A percentile compares a stretch with the other conserved stretches of the same genome.
These are phyloP conservation scores for Pestalotiopsis fici DNA, from an alignment of 2,329 filamentous ascomycete genomes.

Conservation along the genomic window DNA sequence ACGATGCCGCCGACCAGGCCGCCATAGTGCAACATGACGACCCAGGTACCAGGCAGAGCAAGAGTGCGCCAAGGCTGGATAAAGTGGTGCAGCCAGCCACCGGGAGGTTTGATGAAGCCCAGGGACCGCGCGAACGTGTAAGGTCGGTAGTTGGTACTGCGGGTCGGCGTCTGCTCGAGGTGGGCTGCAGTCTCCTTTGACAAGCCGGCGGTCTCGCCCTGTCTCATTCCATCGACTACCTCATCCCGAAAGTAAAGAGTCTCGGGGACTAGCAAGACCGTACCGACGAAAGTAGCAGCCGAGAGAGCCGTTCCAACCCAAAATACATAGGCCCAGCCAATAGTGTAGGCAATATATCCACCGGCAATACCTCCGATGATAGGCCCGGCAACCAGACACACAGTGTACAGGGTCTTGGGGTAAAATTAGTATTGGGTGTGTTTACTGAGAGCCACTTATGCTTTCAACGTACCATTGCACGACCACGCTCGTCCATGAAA, in stretches of 20 bases:
- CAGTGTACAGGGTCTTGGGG: conserved; percentile 27
- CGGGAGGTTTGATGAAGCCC: conserved; percentile 19
- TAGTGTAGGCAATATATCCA: conserved; percentile 33
- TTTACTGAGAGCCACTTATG: background rate
- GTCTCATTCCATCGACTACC: too few species aligned
- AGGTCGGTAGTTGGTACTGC: background rate
- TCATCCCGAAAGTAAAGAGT: conserved; percentile 27
- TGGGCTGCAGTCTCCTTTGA: background rate
- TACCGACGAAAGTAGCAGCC: conserved; percentile 21
- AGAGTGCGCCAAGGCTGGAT: conserved; percentile 29
- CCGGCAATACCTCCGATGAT: conserved; percentile 34
- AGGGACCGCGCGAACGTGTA: conserved; percentile 31
- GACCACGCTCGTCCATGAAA: conserved; percentile 34
- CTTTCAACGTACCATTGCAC: conserved; percentile 29
- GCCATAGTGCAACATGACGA: conserved; percentile 38
- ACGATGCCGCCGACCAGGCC: conserved; percentile 35
- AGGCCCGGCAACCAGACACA: conserved; percentile 31
- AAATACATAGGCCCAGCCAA: conserved; percentile 34
- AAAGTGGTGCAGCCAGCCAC: conserved; percentile 20
- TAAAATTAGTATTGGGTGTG: background rate
- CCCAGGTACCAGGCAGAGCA: conserved; percentile 32
- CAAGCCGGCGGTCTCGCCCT: background rate
- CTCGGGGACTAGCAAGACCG: conserved; percentile 34
- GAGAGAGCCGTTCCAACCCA: conserved; percentile 30
- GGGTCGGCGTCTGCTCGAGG: background rate